phyloP scores from a whole-genome alignment of 768 basidiomycete genomes.

The Tylopilus sp. region DNA sequence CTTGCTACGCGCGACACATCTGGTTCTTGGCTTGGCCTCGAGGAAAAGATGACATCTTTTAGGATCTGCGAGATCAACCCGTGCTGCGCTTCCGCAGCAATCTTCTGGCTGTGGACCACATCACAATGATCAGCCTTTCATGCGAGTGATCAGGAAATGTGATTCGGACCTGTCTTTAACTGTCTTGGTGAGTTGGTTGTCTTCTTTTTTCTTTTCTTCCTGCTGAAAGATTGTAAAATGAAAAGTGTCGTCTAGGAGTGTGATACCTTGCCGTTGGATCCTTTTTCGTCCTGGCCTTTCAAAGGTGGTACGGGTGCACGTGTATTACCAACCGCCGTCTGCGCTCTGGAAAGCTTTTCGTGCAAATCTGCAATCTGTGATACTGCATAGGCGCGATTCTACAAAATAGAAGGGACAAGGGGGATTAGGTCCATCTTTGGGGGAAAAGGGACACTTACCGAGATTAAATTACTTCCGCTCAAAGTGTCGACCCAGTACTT shows the following conservation, averaged over 20 bases:
- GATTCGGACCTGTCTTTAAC: conserved; percentile 78
- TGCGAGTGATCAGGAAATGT: neutral
- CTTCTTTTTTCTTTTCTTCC: conserved; percentile 82
- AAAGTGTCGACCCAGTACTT: conserved; percentile 99
- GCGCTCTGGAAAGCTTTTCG: conserved; percentile 80
- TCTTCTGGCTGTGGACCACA: conserved; percentile 60
- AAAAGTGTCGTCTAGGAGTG: neutral
- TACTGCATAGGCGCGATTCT: conserved; percentile 95
- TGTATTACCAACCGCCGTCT: conserved; percentile 52
- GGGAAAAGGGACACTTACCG: conserved; percentile 46
- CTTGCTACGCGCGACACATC: conserved; percentile 27
- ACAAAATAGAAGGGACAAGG: neutral
- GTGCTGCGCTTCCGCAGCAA: conserved; percentile 89
- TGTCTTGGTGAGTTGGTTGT: conserved; percentile 83
- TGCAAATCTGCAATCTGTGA: conserved; percentile 88
- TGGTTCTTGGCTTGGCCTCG: conserved; percentile 32
- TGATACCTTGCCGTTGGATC: conserved; percentile 39
- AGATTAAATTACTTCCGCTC: conserved; percentile 88
- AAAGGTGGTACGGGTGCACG: conserved; percentile 52
- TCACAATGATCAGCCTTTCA: neutral
- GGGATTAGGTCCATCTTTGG: neutral
- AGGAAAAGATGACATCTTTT: conserved; percentile 88
- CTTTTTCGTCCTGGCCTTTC: conserved; percentile 50
- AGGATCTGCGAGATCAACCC: conserved; percentile 91
- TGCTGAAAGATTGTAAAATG: conserved; percentile 23